Percentiles rank a stretch among this genome's conserved stretches.
phyloP scores from a whole-genome alignment of 768 basidiomycete species.

The Mycena crocata region DNA sequence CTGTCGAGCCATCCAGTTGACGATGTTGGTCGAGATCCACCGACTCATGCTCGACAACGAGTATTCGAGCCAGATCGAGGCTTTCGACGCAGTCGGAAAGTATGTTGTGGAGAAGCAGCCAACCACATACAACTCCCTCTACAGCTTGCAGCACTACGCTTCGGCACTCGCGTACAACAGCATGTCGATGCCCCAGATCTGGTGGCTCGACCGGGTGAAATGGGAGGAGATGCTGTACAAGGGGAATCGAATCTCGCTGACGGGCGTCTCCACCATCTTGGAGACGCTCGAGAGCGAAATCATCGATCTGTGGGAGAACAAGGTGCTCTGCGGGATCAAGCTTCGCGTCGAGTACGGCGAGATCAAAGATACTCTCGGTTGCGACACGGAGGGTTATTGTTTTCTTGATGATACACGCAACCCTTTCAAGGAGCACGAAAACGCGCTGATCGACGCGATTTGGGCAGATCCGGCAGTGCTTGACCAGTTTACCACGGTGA shows the following conservation, averaged over 20 bases:
- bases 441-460: neutral
- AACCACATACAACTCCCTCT: conserved; percentile 33
- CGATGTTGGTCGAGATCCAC: conserved; percentile 18
- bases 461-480: neutral
- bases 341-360: conserved; percentile 25
- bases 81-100: too few species aligned
- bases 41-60: neutral
- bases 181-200: conserved; percentile 28
- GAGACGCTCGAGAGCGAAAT: conserved; percentile 19
- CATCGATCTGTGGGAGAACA: conserved; percentile 32
- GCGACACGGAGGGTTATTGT: conserved; percentile 32
- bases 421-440: neutral
- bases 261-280: conserved; percentile 20
- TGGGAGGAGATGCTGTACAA: conserved; percentile 31
- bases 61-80: neutral
- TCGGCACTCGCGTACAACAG: conserved; percentile 26
- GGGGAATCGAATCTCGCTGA: conserved; percentile 29
- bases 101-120: conserved; percentile 31
- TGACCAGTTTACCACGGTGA: neutral
- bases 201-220: conserved; percentile 34
- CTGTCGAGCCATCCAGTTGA: conserved; percentile 26
- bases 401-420: conserved; percentile 28
- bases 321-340: conserved; percentile 25
- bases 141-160: conserved; percentile 35
- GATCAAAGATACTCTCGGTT: conserved; percentile 37